Conservation (phyloP, 176 grass and related monocot genomes). For the Hordeum marinum region DNA sequence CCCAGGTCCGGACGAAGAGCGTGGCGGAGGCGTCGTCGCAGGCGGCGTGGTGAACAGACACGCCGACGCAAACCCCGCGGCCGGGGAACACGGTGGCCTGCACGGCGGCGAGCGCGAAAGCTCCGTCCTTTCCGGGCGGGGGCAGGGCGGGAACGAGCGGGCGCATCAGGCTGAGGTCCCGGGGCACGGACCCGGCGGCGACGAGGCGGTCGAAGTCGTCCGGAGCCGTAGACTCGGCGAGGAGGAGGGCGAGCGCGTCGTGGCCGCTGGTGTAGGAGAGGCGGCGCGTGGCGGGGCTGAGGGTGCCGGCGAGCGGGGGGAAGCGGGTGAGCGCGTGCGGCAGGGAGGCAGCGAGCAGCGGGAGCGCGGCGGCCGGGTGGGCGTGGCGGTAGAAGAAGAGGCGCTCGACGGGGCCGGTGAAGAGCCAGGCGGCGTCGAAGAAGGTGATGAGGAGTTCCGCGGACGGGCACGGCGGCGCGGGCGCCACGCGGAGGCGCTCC, state of each 20-base stretch:
- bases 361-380: slow-evolving; percentile 29
- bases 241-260: not conserved
- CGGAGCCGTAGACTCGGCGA: not conserved
- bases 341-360: slow-evolving; percentile 40
- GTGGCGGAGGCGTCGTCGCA: slow-evolving; percentile 18
- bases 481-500: not conserved
- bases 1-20: slow-evolving; percentile 55
- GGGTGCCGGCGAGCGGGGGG: slow-evolving; percentile 40
- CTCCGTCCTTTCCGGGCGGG: not conserved
- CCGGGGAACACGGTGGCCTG: slow-evolving; percentile 6
- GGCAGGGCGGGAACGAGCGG: not conserved
- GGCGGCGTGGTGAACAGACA: slow-evolving; percentile 1
- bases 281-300: not conserved
- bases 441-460: not conserved
- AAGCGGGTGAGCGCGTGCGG: slow-evolving; percentile 41
- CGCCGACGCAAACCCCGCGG: not conserved
- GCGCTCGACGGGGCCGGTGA: slow-evolving; percentile 50
- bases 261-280: not conserved
- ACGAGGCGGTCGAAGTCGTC: not conserved
- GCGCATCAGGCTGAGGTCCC: not conserved
- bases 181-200: not conserved
- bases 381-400: slow-evolving; percentile 27
- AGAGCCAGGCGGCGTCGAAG: slow-evolving; percentile 36
- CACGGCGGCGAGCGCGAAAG: not conserved
- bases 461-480: not conserved